phyloP scores from a whole-genome alignment of 2,329 filamentous ascomycete species.

The Fusarium camptoceras region DNA sequence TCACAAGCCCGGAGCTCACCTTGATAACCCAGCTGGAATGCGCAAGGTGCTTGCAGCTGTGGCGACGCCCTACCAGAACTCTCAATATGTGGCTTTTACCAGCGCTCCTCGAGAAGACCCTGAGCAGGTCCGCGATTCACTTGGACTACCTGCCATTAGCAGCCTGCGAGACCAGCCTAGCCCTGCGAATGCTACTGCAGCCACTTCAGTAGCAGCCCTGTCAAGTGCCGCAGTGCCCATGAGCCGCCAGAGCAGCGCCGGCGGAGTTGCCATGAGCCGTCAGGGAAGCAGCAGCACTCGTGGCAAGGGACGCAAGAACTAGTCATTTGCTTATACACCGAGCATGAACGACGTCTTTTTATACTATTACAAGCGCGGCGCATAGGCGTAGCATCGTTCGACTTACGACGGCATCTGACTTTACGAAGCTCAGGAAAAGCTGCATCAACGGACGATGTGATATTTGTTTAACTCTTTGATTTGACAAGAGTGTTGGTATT shows the following conservation, averaged over 20 bases:
- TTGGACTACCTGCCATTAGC: conserved; percentile 61
- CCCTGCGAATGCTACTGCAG: conserved; percentile 42
- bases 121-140: conserved; percentile 61
- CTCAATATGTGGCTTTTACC: conserved; percentile 62
- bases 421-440: conserved; percentile 15
- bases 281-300: conserved; percentile 64
- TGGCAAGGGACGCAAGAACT: conserved; percentile 58
- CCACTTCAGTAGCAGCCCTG: conserved; percentile 43
- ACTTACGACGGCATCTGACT: conserved; percentile 25
- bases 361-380: conserved; percentile 49
- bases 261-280: conserved; percentile 68
- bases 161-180: conserved; percentile 57
- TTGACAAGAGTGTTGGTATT: conserved; percentile 15
- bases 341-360: conserved; percentile 33
- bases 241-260: conserved; percentile 67
- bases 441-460: conserved; percentile 13
- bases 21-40: conserved; percentile 65
- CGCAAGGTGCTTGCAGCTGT: conserved; percentile 68
- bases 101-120: conserved; percentile 60
- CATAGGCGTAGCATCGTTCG: conserved; percentile 39
- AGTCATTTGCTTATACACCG: conserved; percentile 13
- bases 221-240: conserved; percentile 59
- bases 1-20: conserved; percentile 66
- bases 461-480: conserved; percentile 25
- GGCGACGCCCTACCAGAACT: conserved; percentile 60